Conservation (phyloP, 495 filamentous ascomycete genomes). For the Xylaria intraflava region DNA sequence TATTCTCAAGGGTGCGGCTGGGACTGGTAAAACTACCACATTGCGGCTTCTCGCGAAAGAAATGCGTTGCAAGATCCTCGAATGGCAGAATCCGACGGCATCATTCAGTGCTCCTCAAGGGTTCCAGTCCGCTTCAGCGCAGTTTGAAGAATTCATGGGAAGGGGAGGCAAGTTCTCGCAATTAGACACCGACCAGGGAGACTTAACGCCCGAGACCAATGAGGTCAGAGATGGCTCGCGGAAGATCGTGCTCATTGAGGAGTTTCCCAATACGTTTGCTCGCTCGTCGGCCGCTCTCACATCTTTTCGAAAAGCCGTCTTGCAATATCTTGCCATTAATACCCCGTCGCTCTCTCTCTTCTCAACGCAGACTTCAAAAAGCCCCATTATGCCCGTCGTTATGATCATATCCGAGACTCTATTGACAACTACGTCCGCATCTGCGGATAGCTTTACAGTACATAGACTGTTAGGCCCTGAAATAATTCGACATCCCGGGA, state of each 20-base stretch:
- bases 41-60: constrained; percentile 65
- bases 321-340: constrained; percentile 63
- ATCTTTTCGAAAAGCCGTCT: constrained; percentile 68
- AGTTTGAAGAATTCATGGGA: constrained; percentile 87
- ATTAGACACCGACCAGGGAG: constrained; percentile 54
- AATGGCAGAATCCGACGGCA: constrained; percentile 82
- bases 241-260: constrained; percentile 77
- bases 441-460: constrained; percentile 81
- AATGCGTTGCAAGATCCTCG: constrained; percentile 65
- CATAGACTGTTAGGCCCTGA: constrained; percentile 81
- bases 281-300: constrained; percentile 59
- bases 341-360: constrained; percentile 38
- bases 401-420: constrained; percentile 88
- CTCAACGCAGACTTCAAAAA: constrained; percentile 22
- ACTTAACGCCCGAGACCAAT: constrained; percentile 11
- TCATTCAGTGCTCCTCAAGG: constrained; percentile 51
- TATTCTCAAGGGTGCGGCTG: constrained; percentile 84
- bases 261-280: constrained; percentile 81
- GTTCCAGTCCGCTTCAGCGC: constrained; percentile 57
- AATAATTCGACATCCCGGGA: constrained; percentile 68
- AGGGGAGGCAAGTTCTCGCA: constrained; percentile 71
- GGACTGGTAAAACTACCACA: constrained; percentile 87
- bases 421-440: constrained; percentile 64
- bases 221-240: constrained; percentile 17
- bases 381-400: constrained; percentile 63